A percentile compares a stretch with the other conserved stretches of the same genome.
These are phyloP conservation scores for Neonectria ditissima DNA, from an alignment of 2,329 filamentous ascomycete genomes.

Conservation along the genomic window DNA sequence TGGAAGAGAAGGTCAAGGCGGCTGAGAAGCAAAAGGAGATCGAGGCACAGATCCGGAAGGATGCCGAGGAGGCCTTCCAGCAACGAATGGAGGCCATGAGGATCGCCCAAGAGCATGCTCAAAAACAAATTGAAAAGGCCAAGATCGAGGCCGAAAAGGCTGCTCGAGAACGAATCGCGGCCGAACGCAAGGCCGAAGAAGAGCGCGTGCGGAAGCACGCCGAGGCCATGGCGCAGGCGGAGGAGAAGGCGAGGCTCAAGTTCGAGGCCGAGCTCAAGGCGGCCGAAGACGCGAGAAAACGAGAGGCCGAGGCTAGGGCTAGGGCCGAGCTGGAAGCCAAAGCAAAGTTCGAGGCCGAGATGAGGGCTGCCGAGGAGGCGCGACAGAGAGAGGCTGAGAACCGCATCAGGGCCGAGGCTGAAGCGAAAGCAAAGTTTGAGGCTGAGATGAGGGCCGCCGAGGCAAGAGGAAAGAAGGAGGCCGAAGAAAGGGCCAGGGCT, in stretches of 20 bases:
- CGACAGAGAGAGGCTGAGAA: slow-evolving; percentile 62
- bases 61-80: slow-evolving; percentile 58
- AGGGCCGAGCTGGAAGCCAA: slow-evolving; percentile 59
- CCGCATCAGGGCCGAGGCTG: slow-evolving; percentile 58
- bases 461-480: slow-evolving; percentile 59
- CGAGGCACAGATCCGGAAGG: slow-evolving; percentile 58
- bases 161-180: slow-evolving; percentile 58
- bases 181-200: slow-evolving; percentile 30
- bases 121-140: slow-evolving; percentile 53
- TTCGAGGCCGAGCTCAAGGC: slow-evolving; percentile 53
- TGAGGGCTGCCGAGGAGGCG: slow-evolving; percentile 57
- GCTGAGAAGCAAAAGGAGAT: slow-evolving; percentile 58
- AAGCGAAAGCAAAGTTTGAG: slow-evolving; percentile 61
- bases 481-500: slow-evolving; percentile 58
- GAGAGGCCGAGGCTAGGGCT: slow-evolving; percentile 54
- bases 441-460: slow-evolving; percentile 58
- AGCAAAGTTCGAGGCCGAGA: slow-evolving; percentile 60
- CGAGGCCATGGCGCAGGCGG: slow-evolving; percentile 57
- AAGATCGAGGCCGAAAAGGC: slow-evolving; percentile 54
- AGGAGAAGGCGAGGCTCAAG: slow-evolving; percentile 49
- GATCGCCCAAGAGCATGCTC: slow-evolving; percentile 28
- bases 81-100: slow-evolving; percentile 45
- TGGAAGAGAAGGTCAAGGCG: slow-evolving; percentile 59
- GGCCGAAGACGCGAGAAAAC: slow-evolving; percentile 53
- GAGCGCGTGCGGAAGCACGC: slow-evolving; percentile 55